Base-by-base conservation (phyloP, 768 basidiomycete species). In the Exidia glandulosa region DNA sequence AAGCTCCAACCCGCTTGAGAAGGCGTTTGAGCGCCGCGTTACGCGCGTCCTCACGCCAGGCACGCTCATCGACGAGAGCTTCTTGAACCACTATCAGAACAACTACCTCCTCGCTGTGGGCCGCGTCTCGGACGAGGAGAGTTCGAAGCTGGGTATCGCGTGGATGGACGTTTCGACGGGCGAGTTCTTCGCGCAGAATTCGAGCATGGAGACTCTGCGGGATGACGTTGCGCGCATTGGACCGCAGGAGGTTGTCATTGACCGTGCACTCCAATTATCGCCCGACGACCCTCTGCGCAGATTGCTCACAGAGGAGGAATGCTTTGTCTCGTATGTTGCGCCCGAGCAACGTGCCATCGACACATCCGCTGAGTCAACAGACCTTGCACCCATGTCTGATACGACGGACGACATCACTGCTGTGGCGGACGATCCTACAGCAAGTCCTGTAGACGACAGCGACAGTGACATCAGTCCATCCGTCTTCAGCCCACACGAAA, bases 101-200 rank as follows among this genome's bases (percentile, higher is more conserved):
- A 94, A 95, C 65, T 96, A 90, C 68, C 79, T 97, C 50, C 80
- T 96, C 32, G 81, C 92, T 4, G 76, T 94, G 37, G 32, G 45
- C 1, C 36, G 41, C 25, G 54, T 59, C 41, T 16, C 32, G 33
- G 56, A 60, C 6, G 57, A 13, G 37, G 41, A 60, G 30, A 62
- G 59, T 30, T 6, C 30, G 56, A 13, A 41, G 12, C 30, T 72
- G 23, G 91, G 90, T 2, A 74, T 98, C 41, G 93, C 94, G 5
- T 97, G 94, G 87, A 92, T 90, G 29, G 94, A 98, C 68, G 82
- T 96, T 19, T 94, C 94, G 14, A 96, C 94, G 0, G 91, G 92
- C 61, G 94, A 95, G 67, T 91, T 95, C 70, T 93, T 88, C 70
- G 86, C 88, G 12, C 89, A 89, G 63, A 69, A 71, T 5, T 77